Base-by-base conservation (phyloP, 352 stramenopile species). In the Elongisporangium undulatum region DNA sequence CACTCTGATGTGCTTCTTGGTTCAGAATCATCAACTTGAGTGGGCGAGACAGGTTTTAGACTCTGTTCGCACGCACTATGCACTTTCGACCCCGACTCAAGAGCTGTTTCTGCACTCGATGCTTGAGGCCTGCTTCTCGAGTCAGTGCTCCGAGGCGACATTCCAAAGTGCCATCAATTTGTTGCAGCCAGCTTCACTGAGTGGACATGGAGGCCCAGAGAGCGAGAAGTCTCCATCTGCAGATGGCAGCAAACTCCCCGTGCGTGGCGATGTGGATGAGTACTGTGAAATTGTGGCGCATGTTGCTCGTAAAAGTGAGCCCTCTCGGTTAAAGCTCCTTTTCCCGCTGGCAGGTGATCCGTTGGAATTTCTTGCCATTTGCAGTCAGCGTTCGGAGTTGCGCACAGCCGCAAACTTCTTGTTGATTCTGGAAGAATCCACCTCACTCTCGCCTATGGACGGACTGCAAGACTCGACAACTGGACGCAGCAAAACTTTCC, bases 211-310 rank as follows among this genome's bases (percentile, higher is more conserved):
- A 17, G 24, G 26, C 2, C 19, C 53, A 12, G 19, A 45, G 22
- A 56, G 29, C 24, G 5, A 49, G 22, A 23, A 41, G 4, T 45
- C 34, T 45, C 9, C 34, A 17, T 15, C 12, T 45, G 34, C 34
- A 15, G 34, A 45, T 9, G 34, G 34, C 34, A 45, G 34, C 34
- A 45, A 45, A 17, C 3, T 45, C 10, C 34, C 34, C 16, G 24
- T 19, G 22, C 53, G 5, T 26, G 67, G 67, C 13, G 77, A 90
- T 53, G 78, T 89, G 39, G 82, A 85, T 21, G 83, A 90, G 63
- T 95, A 92, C 58, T 93, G 85, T 26, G 85, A 93, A 60, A 90
- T 95, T 39, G 77, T 95, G 8, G 85, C 85, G 1, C 76, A 95
- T 51, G 83, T 95, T 3, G 85, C 83, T 24, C 82, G 83, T 22